These are phyloP conservation scores for Pyrenochaeta sp. DNA, from an alignment of 2,329 filamentous ascomycete species.

Conservation along the genomic window DNA sequence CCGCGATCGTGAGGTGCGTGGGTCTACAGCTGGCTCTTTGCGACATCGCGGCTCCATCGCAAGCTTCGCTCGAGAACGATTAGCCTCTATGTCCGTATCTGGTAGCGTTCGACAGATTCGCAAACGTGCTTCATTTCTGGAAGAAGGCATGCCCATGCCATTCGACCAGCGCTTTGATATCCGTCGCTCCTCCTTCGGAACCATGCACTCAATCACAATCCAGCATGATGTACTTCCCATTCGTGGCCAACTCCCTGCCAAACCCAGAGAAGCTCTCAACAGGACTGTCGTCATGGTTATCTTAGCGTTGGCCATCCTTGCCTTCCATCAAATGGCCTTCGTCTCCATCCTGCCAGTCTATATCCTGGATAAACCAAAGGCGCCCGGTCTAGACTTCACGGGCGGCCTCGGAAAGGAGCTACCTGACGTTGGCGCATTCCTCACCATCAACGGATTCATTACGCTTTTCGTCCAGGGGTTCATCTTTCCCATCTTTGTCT, in stretches of 20 bases:
- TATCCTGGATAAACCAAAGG: conserved; percentile 73
- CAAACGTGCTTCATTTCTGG: conserved; percentile 46
- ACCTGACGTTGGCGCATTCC: conserved; percentile 71
- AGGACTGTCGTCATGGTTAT: conserved; percentile 77
- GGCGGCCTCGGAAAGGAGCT: conserved; percentile 72
- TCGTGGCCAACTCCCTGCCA: conserved; percentile 17
- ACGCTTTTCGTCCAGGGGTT: conserved; percentile 77
- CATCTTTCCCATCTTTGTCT: conserved; percentile 71
- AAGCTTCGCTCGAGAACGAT: conserved; percentile 31
- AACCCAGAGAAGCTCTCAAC: conserved; percentile 58
- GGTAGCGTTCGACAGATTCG: conserved; percentile 43
- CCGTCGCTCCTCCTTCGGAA: conserved; percentile 46
- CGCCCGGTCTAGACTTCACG: conserved; percentile 47
- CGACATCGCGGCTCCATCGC: conserved; percentile 35
- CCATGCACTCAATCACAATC: conserved; percentile 46
- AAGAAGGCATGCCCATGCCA: conserved; percentile 44
- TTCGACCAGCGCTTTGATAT: conserved; percentile 45
- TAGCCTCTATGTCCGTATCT: conserved; percentile 38
- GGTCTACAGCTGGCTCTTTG: conserved; percentile 34
- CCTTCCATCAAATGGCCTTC: conserved; percentile 89
- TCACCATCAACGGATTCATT: conserved; percentile 73
- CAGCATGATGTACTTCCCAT: conserved; percentile 34
- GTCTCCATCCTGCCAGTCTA: conserved; percentile 92
- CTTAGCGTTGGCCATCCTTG: conserved; percentile 84
- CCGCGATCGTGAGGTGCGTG: conserved; percentile 39